Base-by-base conservation (phyloP, 768 basidiomycete genomes). In the Dacryopinax primogenitus region DNA sequence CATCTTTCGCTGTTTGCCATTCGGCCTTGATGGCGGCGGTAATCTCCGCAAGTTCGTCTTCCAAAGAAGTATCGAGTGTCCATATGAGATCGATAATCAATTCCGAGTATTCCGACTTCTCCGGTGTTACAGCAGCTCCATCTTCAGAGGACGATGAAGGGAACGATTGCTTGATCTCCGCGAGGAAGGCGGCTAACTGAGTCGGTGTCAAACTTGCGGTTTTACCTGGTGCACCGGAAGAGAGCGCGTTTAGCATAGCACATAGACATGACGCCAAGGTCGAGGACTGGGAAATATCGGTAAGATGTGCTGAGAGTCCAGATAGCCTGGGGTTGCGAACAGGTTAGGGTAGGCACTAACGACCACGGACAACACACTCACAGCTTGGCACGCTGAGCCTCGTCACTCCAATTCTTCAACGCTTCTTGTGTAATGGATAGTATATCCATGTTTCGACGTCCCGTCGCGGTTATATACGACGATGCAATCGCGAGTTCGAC, bases 71-170 rank as follows among this genome's bases (percentile, higher is more conserved):
- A 74, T 92, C 91, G 47, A 88, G 73, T 21, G 88, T 81, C 91
- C 91, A 93, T 47, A 90, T 78, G 70, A 88, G 79, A 72, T 93
- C 91, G 23, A 93, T 81, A 1, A 92, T 76, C 51, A 83, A 74
- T 69, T 90, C 88, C 12, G 26, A 11, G 21, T 28, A 58, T 32
- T 58, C 51, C 4, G 51, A 28, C 51, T 58, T 58, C 51, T 58
- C 51, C 13, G 51, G 13, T 58, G 51, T 58, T 15, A 32, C 13
- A 4, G 51, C 21, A 7, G 51, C 30, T 9, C 3, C 51, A 32
- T 58, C 51, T 28, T 58, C 51, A 3, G 51, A 58, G 4, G 51
- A 58, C 18, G 51, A 58, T 7, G 51, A 58, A 26, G 51, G 51
- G 26, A 58, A 58, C 51, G 51, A 58, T 30, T 58, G 51, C 51